phyloP scores from a whole-genome alignment of 345 rosid species.

The Alliaria petiolata region DNA sequence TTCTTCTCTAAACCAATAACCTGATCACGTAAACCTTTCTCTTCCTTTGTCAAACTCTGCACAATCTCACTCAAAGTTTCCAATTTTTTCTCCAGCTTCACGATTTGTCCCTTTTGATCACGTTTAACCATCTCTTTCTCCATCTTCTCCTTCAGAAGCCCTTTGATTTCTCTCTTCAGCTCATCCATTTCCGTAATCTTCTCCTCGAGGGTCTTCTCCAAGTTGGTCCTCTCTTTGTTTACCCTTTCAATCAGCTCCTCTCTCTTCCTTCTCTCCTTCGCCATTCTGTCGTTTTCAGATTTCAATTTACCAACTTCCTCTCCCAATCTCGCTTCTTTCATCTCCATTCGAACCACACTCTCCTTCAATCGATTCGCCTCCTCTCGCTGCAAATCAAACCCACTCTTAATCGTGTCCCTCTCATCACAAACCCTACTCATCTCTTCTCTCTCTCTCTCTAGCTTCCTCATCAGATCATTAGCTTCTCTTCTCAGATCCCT shows the following conservation, averaged over 20 bases:
- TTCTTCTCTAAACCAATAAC: conserved; percentile 49
- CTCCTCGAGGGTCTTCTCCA: conserved; percentile 35
- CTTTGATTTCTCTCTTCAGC: conserved; percentile 38
- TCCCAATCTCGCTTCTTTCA: conserved; percentile 13
- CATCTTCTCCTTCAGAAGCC: conserved; percentile 35
- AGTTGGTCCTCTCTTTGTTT: conserved; percentile 30
- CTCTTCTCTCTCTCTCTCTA: conserved; percentile 42
- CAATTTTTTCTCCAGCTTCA: conserved; percentile 42
- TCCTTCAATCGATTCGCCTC: conserved; percentile 40
- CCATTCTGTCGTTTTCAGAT: conserved; percentile 29
- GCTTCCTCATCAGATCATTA: conserved; percentile 23
- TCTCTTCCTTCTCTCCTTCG: conserved; percentile 33
- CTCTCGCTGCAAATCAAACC: conserved; percentile 30
- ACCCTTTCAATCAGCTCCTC: conserved; percentile 29
- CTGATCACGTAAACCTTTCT: conserved; percentile 33
- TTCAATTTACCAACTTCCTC: conserved; percentile 44
- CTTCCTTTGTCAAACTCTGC: conserved; percentile 41
- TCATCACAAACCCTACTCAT: conserved; percentile 37
- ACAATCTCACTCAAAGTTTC: conserved; percentile 29
- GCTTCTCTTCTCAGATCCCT: conserved; percentile 42
- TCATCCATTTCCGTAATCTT: conserved; percentile 29
- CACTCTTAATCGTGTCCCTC: conserved; percentile 47
- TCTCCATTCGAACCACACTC: conserved; percentile 42
- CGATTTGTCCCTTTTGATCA: conserved; percentile 31
- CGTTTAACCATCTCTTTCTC: conserved; percentile 38